A percentile compares a stretch with the other conserved stretches of the same genome.
phyloP scores from a whole-genome alignment of 1,284 basidiomycete species.

The Boletus semigastroideus region DNA sequence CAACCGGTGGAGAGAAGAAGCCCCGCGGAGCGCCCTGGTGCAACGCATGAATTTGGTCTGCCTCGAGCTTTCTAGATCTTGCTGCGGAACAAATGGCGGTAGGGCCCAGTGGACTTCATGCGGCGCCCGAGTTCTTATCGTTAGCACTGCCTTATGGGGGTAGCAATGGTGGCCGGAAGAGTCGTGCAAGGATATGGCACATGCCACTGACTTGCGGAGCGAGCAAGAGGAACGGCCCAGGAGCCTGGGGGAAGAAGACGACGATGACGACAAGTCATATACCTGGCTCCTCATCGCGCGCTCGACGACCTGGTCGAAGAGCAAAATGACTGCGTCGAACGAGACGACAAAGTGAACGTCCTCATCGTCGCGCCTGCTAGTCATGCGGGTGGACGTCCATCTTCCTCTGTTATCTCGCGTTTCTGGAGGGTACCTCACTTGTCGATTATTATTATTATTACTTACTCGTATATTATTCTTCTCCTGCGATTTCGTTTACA shows the following conservation, averaged over 20 bases:
- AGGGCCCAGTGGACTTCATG: constrained; percentile 7
- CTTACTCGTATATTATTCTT: too few species aligned
- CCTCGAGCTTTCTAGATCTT: neutral
- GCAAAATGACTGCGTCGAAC: neutral
- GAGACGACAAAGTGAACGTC: constrained; percentile 3
- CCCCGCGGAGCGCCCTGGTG: neutral
- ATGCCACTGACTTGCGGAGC: too few species aligned
- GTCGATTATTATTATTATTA: too few species aligned
- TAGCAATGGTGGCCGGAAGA: constrained; percentile 3
- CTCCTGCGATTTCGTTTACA: too few species aligned
- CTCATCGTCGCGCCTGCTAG: constrained; percentile 19
- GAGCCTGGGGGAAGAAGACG: neutral
- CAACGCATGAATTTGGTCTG: constrained; percentile 10
- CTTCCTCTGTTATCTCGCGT: constrained; percentile 22
- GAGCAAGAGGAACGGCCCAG: neutral
- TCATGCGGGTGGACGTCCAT: constrained; percentile 19
- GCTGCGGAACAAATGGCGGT: neutral
- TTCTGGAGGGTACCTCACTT: neutral
- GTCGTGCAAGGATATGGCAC: neutral
- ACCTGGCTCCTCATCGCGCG: constrained; percentile 2
- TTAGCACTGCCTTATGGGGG: constrained; percentile 15
- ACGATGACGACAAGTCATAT: neutral
- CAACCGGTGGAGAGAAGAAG: constrained; percentile 6
- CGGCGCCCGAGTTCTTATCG: constrained; percentile 23
- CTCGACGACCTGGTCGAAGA: neutral